phyloP scores from a whole-genome alignment of 73 alveolate species.

The Urostyla sp. region DNA sequence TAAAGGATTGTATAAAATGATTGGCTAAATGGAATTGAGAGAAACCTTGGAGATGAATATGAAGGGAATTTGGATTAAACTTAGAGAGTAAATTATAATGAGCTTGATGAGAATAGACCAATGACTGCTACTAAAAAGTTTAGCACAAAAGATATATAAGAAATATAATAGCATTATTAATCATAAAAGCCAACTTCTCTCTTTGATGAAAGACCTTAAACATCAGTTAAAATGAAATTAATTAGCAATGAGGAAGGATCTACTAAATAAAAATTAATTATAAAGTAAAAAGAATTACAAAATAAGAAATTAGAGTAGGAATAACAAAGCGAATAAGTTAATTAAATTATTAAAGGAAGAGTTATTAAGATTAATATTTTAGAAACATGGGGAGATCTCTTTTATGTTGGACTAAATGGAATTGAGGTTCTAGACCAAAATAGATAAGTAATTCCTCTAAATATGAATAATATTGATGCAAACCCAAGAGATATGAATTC shows the following conservation, averaged over 20 bases:
- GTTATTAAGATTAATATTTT: constrained; percentile 54
- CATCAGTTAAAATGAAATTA: constrained; percentile 8
- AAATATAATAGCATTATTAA: constrained; percentile 2
- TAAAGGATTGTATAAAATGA: constrained; percentile 73
- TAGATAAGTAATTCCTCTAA: constrained; percentile 50
- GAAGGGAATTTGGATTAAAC: constrained; percentile 33
- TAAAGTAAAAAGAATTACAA: too few species aligned
- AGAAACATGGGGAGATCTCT: constrained; percentile 83
- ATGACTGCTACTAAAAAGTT: constrained; percentile 61
- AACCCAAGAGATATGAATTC: constrained; percentile 81
- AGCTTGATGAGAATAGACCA: constrained; percentile 35
- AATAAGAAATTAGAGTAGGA: neutral
- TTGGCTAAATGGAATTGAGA: constrained; percentile 75
- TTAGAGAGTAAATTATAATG: constrained; percentile 14
- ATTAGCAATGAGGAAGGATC: constrained; percentile 39
- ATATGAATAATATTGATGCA: constrained; percentile 66
- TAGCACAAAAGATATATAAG: constrained; percentile 29
- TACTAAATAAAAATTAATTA: neutral
- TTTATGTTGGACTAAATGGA: constrained; percentile 87
- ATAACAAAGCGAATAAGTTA: too few species aligned
- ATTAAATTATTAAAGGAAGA: constrained; percentile 59
- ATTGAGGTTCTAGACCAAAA: constrained; percentile 74
- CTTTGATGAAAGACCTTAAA: constrained; percentile 56
- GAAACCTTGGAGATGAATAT: constrained; percentile 7
- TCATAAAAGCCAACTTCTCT: constrained; percentile 41